These are phyloP conservation scores for Colletotrichum musae DNA, from an alignment of 2,329 filamentous ascomycete species.

Conservation along the genomic window DNA sequence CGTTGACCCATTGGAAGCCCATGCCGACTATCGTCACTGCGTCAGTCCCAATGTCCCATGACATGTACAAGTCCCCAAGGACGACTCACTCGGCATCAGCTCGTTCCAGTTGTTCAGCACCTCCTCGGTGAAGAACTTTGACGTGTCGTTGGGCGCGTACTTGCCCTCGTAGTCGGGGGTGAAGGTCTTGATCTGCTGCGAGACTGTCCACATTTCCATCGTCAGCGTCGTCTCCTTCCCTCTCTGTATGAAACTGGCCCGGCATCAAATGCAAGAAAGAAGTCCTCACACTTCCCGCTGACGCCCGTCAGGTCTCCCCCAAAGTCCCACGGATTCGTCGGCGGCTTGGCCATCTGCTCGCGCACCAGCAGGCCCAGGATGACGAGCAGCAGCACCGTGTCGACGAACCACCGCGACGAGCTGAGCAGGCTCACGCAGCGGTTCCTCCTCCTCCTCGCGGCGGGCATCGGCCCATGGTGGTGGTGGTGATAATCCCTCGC, in stretches of 20 bases:
- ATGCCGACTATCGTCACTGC: conserved; percentile 48
- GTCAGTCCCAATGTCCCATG: conserved; percentile 17
- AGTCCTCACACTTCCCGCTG: conserved; percentile 49
- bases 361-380: conserved; percentile 49
- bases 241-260: no score
- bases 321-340: conserved; percentile 49
- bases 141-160: conserved; percentile 56
- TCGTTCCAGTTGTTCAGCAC: conserved; percentile 54
- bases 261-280: no score
- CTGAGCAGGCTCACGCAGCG: conserved; percentile 38
- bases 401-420: conserved; percentile 50
- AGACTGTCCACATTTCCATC: conserved; percentile 45
- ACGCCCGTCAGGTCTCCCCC: conserved; percentile 55
- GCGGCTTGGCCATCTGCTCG: conserved; percentile 46
- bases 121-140: conserved; percentile 56
- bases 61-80: no score
- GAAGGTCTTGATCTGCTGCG: conserved; percentile 57
- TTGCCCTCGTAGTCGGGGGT: conserved; percentile 49
- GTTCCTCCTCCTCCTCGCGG: conserved; percentile 33
- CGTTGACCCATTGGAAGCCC: conserved; percentile 56
- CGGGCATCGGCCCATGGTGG: conserved; percentile 1
- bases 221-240: not conserved
- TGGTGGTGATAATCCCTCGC: not conserved
- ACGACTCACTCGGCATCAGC: conserved; percentile 52
- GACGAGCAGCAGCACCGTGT: conserved; percentile 50